A percentile compares a stretch with the other conserved stretches of the same genome.
Evolutionary conservation across 345 rosid species (phyloP).

Genomic region (Rhodamnia argentea): DNA sequence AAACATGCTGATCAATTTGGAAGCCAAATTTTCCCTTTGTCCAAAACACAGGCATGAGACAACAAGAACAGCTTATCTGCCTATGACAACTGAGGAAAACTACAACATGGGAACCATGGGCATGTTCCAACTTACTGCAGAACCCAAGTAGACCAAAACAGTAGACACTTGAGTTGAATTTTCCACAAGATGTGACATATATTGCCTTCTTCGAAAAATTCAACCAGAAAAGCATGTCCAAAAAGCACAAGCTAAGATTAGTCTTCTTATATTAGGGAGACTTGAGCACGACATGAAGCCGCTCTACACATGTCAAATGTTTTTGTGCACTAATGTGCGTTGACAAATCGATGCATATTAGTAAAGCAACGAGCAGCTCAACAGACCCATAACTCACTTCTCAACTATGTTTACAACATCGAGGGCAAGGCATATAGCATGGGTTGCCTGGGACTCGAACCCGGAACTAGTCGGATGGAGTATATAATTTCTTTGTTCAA

Average conservation of each 20-base stretch:
- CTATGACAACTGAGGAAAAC: not conserved
- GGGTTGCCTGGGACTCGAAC: fast-evolving
- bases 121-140: not conserved
- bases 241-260: not conserved
- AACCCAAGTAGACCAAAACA: not conserved
- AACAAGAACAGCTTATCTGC: not conserved
- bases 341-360: not conserved
- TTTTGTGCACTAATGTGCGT: not conserved
- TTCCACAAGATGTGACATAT: not conserved
- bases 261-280: not conserved
- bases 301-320: not conserved
- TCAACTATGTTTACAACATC: not conserved
- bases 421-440: not conserved
- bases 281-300: not conserved
- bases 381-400: not conserved
- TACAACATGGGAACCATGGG: not conserved
- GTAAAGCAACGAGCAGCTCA: not conserved
- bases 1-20: not conserved
- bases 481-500: not conserved
- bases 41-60: not conserved
- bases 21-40: not conserved
- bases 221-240: not conserved
- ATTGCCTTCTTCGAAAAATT: not conserved
- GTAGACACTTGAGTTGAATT: not conserved
- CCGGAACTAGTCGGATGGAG: not conserved